Conservation (phyloP, 148 eudicot genomes). For the Amaranthus hypochondriacus region DNA sequence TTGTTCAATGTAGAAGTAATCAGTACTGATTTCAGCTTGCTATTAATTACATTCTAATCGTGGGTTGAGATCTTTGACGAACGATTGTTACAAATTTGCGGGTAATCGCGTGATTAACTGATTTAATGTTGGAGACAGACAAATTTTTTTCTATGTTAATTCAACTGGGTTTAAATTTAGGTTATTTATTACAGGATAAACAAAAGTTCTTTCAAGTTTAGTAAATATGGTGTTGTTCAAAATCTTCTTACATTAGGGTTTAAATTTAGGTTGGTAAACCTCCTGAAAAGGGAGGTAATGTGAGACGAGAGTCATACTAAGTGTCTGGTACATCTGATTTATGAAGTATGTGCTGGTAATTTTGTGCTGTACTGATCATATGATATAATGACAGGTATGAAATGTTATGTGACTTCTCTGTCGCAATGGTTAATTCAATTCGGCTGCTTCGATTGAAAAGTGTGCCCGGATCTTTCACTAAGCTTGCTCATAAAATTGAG, state of each 20-base stretch:
- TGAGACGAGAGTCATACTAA: neutral
- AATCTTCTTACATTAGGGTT: no score
- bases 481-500: constrained; percentile 52
- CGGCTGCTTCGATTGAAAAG: constrained; percentile 49
- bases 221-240: no score
- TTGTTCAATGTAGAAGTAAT: neutral
- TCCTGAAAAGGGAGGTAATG: neutral
- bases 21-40: neutral
- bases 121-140: no score
- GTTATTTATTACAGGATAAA: no score
- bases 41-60: neutral
- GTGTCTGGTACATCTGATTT: no score
- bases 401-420: constrained; percentile 55
- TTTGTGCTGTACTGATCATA: neutral
- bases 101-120: no score
- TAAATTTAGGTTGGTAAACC: no score
- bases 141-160: no score
- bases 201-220: no score
- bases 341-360: neutral
- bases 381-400: constrained; percentile 38
- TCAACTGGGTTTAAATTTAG: no score
- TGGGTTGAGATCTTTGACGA: no score
- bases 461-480: constrained; percentile 39
- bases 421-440: constrained; percentile 60
- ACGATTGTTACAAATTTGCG: no score